A percentile compares a stretch with the other conserved stretches of the same genome.
Evolutionary conservation across 1,139 yeast species (phyloP).

Genomic region (Hyphopichia wangnamkhiaoensis): DNA sequence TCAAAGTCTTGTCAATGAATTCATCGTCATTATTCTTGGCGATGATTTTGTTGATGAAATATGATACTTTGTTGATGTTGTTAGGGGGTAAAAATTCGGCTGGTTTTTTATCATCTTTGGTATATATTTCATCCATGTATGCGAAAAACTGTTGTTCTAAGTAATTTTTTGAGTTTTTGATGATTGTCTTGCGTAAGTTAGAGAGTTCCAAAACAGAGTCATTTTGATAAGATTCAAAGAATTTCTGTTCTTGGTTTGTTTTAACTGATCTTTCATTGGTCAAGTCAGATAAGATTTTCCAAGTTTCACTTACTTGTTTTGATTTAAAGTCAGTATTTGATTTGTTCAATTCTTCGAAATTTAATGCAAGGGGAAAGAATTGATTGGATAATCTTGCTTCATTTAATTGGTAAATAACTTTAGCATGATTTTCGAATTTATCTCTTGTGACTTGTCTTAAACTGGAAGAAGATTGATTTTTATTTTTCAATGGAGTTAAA

Average conservation of each 20-base stretch:
- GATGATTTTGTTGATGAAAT: conserved; percentile 60
- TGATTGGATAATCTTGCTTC: conserved; percentile 59
- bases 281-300: conserved; percentile 55
- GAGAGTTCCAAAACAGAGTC: conserved; percentile 17
- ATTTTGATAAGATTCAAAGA: conserved; percentile 34
- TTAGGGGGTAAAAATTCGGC: conserved; percentile 58
- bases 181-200: conserved; percentile 49
- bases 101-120: conserved; percentile 56
- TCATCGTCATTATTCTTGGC: conserved; percentile 30
- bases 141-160: conserved; percentile 78
- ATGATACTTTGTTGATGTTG: conserved; percentile 66
- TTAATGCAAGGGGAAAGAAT: conserved; percentile 52
- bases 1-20: conserved; percentile 34
- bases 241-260: conserved; percentile 48
- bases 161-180: conserved; percentile 56
- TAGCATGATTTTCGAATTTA: conserved; percentile 74
- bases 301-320: conserved; percentile 63
- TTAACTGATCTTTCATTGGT: conserved; percentile 38
- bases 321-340: conserved; percentile 56
- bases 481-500: conserved; percentile 32
- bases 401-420: conserved; percentile 67
- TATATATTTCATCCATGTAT: conserved; percentile 71
- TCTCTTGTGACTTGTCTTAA: conserved; percentile 46
- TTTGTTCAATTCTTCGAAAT: conserved; percentile 55
- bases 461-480: conserved; percentile 16